phyloP scores from a whole-genome alignment of 257 asterid genomes.

The Handroanthus guayacan region DNA sequence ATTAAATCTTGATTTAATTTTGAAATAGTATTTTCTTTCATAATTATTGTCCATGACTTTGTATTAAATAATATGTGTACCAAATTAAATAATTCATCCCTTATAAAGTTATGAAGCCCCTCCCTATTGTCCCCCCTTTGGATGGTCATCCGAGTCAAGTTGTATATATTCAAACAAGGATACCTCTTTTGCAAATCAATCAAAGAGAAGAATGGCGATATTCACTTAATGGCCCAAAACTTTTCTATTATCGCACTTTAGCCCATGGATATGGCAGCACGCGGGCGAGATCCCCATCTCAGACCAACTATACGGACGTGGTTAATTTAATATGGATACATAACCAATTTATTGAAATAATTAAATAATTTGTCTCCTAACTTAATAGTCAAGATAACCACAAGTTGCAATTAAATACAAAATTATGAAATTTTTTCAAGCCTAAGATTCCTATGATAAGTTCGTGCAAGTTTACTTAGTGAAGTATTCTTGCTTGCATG shows the following conservation, averaged over 20 bases:
- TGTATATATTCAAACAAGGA: background rate
- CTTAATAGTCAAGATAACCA: too few relatives aligned
- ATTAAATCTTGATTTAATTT: background rate
- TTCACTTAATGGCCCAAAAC: slow-evolving; percentile 9
- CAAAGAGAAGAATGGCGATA: background rate
- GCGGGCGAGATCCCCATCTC: background rate
- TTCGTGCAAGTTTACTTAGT: background rate
- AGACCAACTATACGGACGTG: background rate
- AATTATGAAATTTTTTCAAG: background rate
- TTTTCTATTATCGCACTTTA: slow-evolving; percentile 4
- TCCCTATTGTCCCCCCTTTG: slow-evolving; percentile 16
- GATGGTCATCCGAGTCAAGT: slow-evolving; percentile 6
- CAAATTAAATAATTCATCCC: background rate
- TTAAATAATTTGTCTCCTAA: too few relatives aligned
- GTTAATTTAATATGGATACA: background rate
- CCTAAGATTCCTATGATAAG: background rate
- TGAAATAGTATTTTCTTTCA: background rate
- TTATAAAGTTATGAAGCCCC: slow-evolving; percentile 16
- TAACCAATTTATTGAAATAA: too few relatives aligned
- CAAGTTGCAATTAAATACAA: background rate
- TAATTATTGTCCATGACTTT: background rate
- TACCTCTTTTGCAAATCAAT: slow-evolving; percentile 19
- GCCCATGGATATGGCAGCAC: background rate
- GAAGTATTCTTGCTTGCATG: too few relatives aligned
- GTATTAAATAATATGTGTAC: background rate